Base-by-base conservation (phyloP, 2,329 filamentous ascomycete species). In the Penicillium sp. region DNA sequence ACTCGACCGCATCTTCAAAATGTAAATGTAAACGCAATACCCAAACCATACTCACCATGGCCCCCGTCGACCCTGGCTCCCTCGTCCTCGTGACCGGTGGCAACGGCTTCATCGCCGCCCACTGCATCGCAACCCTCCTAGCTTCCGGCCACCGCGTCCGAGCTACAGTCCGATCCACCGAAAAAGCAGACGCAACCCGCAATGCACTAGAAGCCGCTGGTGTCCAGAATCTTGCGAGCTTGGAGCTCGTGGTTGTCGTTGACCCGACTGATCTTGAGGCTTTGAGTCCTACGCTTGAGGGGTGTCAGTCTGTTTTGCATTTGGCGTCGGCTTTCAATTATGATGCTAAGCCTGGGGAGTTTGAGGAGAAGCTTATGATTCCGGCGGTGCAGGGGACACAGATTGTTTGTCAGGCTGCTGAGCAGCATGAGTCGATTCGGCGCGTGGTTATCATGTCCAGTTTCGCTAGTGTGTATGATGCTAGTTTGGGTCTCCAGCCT, bases 251-350 rank as follows among this genome's bases (percentile, higher is more conserved):
- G 1, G 58, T 70, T 37, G 62, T 69, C 1, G 22, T 59, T 1
- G 67, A 70, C 42, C 67, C 66, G 8, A 70, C 67, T 12, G 28
- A 62, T 37, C 22, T 64, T 4, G 22, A 59, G 5, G 47, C 42
- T 12, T 58, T 65, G 22, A 30, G 56, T 4, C 56, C 59, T 2
- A 57, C 53, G 12, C 33, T 69, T 2, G 26, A 60, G 1, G 65
- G 54, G 19, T 71, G 69, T 28, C 59, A 68, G 45, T 61, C 65
- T 9, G 58, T 70, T 17, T 56, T 74, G 15, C 72, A 75, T 53
- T 59, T 75, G 5, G 73, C 73, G 2, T 71, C 70, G 45, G 72
- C 73, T 2, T 74, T 76, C 17, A 73, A 38, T 22, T 75, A 74
- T 44, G 64, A 73, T 37, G 68, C 68, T 0, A 35, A 6, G 0